Base-by-base conservation (phyloP, 768 basidiomycete species). In the Collybia sp. region DNA sequence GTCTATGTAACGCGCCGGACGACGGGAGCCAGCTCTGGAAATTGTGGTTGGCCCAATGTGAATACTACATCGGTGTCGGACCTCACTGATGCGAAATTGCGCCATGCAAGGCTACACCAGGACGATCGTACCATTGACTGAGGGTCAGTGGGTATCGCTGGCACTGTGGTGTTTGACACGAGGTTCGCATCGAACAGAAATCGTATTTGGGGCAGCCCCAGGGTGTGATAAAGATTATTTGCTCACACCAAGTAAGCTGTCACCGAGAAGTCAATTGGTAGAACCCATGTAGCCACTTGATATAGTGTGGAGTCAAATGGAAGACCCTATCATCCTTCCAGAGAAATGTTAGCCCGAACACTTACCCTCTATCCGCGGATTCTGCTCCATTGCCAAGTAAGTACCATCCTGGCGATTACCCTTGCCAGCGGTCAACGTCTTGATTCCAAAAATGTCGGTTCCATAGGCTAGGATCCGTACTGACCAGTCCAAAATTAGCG, bases 181-280 rank as follows among this genome's bases (percentile, higher is more conserved):
- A 25, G 25, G 25, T 25, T 25, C 25, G 25, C 4, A 25, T 25
- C 8, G 25, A 25, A 25, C 25, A 25, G 25, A 25, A 25, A 25
- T 25, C 25, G 25, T 8, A 8, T 25, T 25, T 25, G 25, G 25
- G 4, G 25, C 39, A 37, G 38, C 12, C 43, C 8, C 16, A 15
- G 30, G 6, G 13, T 31, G n/a, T 15, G 15, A 32, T n/a, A 30
- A 15, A 15, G 13, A 33, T 16, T 30, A 33, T 16, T 33, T 33
- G 43, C 16, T 25, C 25, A 76, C 79, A 52, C 80, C 67, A 45
- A 83, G 65, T 46, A 80, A 81, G 13, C 70, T 65, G 44, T 79
- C 79, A n/a, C 79, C 80, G 15, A 81, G 65, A 5, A 83, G 63
- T 79, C 79, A 83, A 59, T 83, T 81, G 4, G 73, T 77, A 11